Evolutionary conservation across 495 filamentous ascomycete genomes (phyloP), one percentile per base, ranked within the genome.

Genomic region (Daldinia childiae): DNA sequence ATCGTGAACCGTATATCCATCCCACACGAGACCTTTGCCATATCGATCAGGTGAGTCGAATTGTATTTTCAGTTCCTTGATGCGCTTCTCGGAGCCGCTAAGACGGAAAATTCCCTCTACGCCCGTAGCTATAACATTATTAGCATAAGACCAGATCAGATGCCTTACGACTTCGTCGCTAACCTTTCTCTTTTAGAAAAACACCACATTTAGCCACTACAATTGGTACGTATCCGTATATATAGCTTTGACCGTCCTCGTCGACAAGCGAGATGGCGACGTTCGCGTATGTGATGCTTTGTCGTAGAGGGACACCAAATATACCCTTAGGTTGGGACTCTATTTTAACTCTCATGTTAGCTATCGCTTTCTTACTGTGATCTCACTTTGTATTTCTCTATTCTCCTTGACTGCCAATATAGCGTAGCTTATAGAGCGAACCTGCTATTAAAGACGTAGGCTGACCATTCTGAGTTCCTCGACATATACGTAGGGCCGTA

Each of bases 201-300:
- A 99, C 94, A 54, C 95, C 95, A 79, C 95, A 99, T 80, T 99
- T 99, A 4, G 95, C 95, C 41, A 99, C 95, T 52, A 99, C 95
- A 71, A 99, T 98, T 9, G 95, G 95, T 5, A 99, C 94, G 78
- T 99, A 99, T 72, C 95, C 95, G 79, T 99, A 99, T 27, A 98
- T 97, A 78, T 95, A 98, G 79, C 93, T 97, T 75, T 94, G 88
- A 15, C 95, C 95, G 61, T 93, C 87, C 57, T 91, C 91, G 78
- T 98, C 93, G 68, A 93, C 91, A 34, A 99, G 88, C 58, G 94
- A 98, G 73, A 99, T 99, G 58, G 95, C 95, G 68, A 99, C 95
- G 80, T 99, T 99, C 62, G 95, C 95, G 77, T 99, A 99, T 32
- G 92, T 91, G 79, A 99, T 99, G 83, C 95, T 98, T 70, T 91